A percentile compares a stretch with the other conserved stretches of the same genome.
These are phyloP conservation scores for Aspergillus carlsbadensis DNA, from an alignment of 495 filamentous ascomycete genomes.

Conservation along the genomic window DNA sequence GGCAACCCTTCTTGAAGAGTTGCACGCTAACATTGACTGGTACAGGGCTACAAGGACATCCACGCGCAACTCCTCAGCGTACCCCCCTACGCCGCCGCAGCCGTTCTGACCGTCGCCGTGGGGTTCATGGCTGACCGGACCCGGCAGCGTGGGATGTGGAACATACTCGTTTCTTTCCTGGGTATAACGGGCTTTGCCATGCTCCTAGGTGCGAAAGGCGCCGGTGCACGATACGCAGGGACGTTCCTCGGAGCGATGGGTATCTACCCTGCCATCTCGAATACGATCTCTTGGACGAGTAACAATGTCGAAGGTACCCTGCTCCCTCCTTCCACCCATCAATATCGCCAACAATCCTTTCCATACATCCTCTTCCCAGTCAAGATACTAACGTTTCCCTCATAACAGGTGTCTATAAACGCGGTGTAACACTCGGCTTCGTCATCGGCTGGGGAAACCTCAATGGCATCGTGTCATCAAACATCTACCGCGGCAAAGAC, in stretches of 20 bases:
- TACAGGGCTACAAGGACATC: slow-evolving; percentile 63
- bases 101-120: slow-evolving; percentile 69
- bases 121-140: slow-evolving; percentile 82
- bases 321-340: not conserved
- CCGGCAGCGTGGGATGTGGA: slow-evolving; percentile 74
- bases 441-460: slow-evolving; percentile 94
- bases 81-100: slow-evolving; percentile 84
- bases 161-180: slow-evolving; percentile 67
- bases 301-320: slow-evolving; percentile 78
- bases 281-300: slow-evolving; percentile 83
- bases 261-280: slow-evolving; percentile 90
- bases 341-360: too few species aligned
- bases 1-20: not conserved
- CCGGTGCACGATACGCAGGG: slow-evolving; percentile 75
- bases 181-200: slow-evolving; percentile 80
- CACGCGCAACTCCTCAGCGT: slow-evolving; percentile 80
- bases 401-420: slow-evolving; percentile 71
- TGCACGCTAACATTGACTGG: not conserved
- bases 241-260: slow-evolving; percentile 84
- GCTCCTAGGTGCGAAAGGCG: slow-evolving; percentile 59
- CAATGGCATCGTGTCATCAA: slow-evolving; percentile 80
- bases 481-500: slow-evolving; percentile 61
- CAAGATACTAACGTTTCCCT: not conserved
- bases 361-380: not conserved
- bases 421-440: slow-evolving; percentile 81